Evolutionary conservation across 768 basidiomycete genomes (phyloP).

Genomic region (Lanmaoa rubissima): DNA sequence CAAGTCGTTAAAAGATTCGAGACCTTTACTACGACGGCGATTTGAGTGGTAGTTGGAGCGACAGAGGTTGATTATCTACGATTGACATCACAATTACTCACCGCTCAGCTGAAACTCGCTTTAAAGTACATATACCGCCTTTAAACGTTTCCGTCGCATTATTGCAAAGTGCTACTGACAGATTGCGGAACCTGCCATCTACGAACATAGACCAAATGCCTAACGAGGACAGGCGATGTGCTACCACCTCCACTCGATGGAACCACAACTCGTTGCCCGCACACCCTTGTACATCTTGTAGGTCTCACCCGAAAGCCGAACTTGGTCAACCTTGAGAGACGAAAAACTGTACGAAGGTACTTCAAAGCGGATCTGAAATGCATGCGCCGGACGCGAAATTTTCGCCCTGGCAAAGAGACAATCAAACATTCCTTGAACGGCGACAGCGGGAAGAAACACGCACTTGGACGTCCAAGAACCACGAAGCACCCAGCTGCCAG

Average conservation of each 20-base stretch:
- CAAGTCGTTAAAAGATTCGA: slow-evolving; percentile 43
- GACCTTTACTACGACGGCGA: slow-evolving; percentile 15
- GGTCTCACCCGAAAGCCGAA: slow-evolving; percentile 72
- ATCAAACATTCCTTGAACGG: not conserved
- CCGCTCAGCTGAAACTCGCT: slow-evolving; percentile 18
- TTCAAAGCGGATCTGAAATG: slow-evolving; percentile 70
- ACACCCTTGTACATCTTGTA: slow-evolving; percentile 96
- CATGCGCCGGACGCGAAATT: slow-evolving; percentile 64
- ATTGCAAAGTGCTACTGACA: not conserved
- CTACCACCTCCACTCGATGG: slow-evolving; percentile 36
- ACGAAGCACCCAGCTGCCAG: slow-evolving; percentile 67
- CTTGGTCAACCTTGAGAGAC: slow-evolving; percentile 79
- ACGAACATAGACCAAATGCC: not conserved
- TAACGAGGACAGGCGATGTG: not conserved
- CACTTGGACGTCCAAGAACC: slow-evolving; percentile 76
- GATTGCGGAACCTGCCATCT: not conserved
- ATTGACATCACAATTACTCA: slow-evolving; percentile 16
- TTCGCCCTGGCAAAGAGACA: slow-evolving; percentile 33
- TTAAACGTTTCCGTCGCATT: not conserved
- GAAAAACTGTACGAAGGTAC: slow-evolving; percentile 73
- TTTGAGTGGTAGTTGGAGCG: slow-evolving; percentile 9
- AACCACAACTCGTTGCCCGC: slow-evolving; percentile 47
- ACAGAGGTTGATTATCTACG: slow-evolving; percentile 3
- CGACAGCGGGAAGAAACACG: slow-evolving; percentile 22
- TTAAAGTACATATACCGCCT: slow-evolving; percentile 12